A percentile compares a stretch with the other conserved stretches of the same genome.
Evolutionary conservation across 495 filamentous ascomycete genomes (phyloP).

Genomic region (Hypoxylon trugodes): DNA sequence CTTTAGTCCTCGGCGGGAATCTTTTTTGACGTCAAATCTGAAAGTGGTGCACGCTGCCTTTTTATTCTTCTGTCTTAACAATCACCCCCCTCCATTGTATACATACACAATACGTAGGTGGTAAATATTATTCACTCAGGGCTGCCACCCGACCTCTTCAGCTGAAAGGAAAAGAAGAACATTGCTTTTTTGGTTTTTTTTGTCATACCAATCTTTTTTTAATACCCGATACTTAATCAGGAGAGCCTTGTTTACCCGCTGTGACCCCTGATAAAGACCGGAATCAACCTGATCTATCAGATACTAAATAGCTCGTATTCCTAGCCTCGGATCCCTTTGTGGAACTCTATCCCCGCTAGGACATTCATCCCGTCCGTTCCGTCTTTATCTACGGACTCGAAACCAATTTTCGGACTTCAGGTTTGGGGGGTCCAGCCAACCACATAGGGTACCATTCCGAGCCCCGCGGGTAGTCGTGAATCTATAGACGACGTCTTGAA

Average conservation of each 20-base stretch:
- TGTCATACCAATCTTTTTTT: slow-evolving; percentile 12
- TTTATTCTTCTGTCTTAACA: slow-evolving; percentile 1
- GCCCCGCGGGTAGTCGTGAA: slow-evolving; percentile 3
- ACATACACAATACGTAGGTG: not conserved
- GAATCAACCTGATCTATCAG: not conserved
- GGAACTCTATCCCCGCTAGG: slow-evolving; percentile 21
- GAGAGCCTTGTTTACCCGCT: slow-evolving; percentile 10
- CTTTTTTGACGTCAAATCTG: slow-evolving; percentile 33
- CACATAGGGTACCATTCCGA: slow-evolving; percentile 20
- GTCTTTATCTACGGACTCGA: slow-evolving; percentile 19
- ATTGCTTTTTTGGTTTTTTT: slow-evolving; percentile 5
- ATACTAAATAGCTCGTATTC: slow-evolving; percentile 3
- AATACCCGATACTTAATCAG: slow-evolving; percentile 23
- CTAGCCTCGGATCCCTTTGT: slow-evolving; percentile 14
- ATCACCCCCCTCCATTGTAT: slow-evolving; percentile 2
- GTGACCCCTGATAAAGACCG: not conserved
- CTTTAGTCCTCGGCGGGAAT: slow-evolving; percentile 16
- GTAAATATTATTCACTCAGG: not conserved
- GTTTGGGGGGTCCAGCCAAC: slow-evolving; percentile 10
- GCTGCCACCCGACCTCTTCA: not conserved
- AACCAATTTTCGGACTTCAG: slow-evolving; percentile 16
- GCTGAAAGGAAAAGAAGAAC: slow-evolving; percentile 14
- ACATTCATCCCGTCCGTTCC: slow-evolving; percentile 12
- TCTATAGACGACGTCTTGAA: slow-evolving; percentile 20
- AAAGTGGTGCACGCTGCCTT: slow-evolving; percentile 7